These are phyloP conservation scores for Calvatia gigantea DNA, from an alignment of 768 basidiomycete genomes.

Conservation along the genomic window DNA sequence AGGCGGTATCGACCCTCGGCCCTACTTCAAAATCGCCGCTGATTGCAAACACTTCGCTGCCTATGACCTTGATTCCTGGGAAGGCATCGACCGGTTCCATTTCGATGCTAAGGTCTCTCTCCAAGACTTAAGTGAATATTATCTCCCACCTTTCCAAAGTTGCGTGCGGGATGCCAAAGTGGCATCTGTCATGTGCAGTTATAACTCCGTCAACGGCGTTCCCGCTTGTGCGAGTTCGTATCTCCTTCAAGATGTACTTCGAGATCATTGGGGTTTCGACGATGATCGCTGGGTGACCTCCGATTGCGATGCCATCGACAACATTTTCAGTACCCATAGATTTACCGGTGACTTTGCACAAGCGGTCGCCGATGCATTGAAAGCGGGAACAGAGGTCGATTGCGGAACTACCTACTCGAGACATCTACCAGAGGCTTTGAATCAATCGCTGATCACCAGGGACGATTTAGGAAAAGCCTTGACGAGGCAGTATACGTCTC, in stretches of 20 bases:
- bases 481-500: conserved; percentile 46
- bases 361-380: conserved; percentile 46
- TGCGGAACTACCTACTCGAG: conserved; percentile 46
- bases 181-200: conserved; percentile 60
- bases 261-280: conserved; percentile 49
- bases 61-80: conserved; percentile 57
- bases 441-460: conserved; percentile 43
- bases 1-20: conserved; percentile 51
- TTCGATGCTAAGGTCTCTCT: conserved; percentile 52
- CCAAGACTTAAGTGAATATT: conserved; percentile 56
- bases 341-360: conserved; percentile 41
- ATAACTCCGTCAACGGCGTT: conserved; percentile 59
- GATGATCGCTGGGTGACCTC: conserved; percentile 51
- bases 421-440: conserved; percentile 44
- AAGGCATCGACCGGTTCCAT: conserved; percentile 42
- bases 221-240: conserved; percentile 53
- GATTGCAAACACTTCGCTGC: conserved; percentile 62
- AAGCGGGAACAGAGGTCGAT: conserved; percentile 53
- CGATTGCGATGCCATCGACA: conserved; percentile 53
- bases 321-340: conserved; percentile 49
- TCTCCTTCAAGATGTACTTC: conserved; percentile 46
- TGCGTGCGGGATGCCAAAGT: conserved; percentile 62
- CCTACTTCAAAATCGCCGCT: conserved; percentile 48
- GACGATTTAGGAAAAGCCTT: conserved; percentile 40
- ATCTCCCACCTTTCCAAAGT: conserved; percentile 51